A percentile compares a stretch with the other conserved stretches of the same genome.
Conservation (phyloP, 306 rosid genomes). For the Rosa persica region DNA sequence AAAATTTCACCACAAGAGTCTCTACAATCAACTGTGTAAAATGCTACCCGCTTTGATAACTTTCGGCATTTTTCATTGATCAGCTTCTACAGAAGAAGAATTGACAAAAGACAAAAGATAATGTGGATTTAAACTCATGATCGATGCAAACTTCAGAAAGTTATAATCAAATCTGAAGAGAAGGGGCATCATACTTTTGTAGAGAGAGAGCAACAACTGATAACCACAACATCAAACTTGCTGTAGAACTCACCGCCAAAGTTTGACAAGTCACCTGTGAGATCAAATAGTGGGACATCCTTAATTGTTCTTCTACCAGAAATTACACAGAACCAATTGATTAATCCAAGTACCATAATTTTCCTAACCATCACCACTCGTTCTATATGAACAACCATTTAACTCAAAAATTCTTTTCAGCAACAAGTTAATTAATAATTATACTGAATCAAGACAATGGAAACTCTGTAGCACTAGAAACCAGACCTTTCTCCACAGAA, state of each 20-base stretch:
- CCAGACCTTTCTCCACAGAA: conserved; percentile 69
- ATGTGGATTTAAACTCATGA: background rate
- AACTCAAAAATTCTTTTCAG: background rate
- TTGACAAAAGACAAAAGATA: conserved; percentile 8
- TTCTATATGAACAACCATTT: background rate
- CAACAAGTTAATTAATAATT: background rate
- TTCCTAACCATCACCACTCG: background rate
- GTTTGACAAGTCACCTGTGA: conserved; percentile 70
- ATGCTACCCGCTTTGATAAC: conserved; percentile 67
- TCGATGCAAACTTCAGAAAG: background rate
- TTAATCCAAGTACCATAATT: background rate
- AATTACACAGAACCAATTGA: background rate
- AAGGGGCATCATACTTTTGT: conserved; percentile 52
- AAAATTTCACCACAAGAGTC: conserved; percentile 97
- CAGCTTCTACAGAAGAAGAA: conserved; percentile 53
- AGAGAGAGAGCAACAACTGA: conserved; percentile 74
- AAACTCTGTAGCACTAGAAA: conserved; percentile 12
- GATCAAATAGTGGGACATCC: background rate
- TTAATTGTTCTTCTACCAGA: background rate
- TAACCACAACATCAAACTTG: conserved; percentile 76
- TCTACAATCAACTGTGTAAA: conserved; percentile 85
- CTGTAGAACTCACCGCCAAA: conserved; percentile 64
- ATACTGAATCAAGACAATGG: background rate
- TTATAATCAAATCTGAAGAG: background rate
- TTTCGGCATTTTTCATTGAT: conserved; percentile 83